Evolutionary conservation across 371 early-diverging fungal species (phyloP).

Genomic region (Saksenaea vasiformis): DNA sequence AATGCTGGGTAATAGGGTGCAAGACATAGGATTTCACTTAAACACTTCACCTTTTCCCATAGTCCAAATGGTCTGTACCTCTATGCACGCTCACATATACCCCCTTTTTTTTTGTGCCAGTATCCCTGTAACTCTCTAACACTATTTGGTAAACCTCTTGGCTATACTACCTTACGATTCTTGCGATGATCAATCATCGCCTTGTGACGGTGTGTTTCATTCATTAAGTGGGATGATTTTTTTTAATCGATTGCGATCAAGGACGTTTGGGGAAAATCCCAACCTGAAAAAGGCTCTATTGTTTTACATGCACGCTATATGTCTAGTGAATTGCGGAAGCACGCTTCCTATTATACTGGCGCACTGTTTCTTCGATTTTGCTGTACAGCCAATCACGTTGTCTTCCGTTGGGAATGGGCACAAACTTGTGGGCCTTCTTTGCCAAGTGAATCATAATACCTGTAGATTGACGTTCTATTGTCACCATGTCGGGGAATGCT

Average conservation of each 20-base stretch:
- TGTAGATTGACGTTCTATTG: constrained; percentile 45
- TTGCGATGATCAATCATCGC: background rate
- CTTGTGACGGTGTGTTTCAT: background rate
- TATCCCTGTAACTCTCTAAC: background rate
- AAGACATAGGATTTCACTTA: background rate
- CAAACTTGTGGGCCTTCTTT: constrained; percentile 55
- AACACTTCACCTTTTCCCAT: background rate
- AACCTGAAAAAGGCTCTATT: too few relatives aligned
- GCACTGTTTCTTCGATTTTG: constrained; percentile 56
- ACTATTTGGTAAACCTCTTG: background rate
- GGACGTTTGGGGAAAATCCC: too few relatives aligned
- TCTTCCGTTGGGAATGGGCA: constrained; percentile 59
- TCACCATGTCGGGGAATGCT: constrained; percentile 53
- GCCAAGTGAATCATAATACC: constrained; percentile 53
- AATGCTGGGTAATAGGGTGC: background rate
- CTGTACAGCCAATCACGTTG: constrained; percentile 63
- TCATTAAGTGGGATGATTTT: constrained; percentile 1
- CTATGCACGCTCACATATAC: too few relatives aligned
- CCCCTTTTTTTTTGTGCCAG: too few relatives aligned
- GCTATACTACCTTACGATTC: background rate
- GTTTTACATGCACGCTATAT: too few relatives aligned
- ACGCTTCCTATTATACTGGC: constrained; percentile 27
- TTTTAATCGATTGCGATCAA: background rate
- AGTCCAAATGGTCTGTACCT: too few relatives aligned
- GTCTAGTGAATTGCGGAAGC: too few relatives aligned